Evolutionary conservation across 1,139 yeast species (phyloP), one percentile per base, ranked within the genome.

Genomic region (Geotrichum citri-aurantii): DNA sequence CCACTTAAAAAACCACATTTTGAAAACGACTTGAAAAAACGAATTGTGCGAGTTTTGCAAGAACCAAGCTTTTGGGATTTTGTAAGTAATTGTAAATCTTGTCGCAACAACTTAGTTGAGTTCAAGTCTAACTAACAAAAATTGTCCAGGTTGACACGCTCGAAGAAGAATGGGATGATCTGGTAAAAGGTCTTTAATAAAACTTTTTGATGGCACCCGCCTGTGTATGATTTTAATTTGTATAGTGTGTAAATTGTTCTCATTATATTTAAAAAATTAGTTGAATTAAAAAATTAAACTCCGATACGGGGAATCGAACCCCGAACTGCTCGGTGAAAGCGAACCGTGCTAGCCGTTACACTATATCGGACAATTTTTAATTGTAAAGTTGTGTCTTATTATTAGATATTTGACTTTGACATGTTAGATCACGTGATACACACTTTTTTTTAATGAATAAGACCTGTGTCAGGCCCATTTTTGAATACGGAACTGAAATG

Each of bases 221-320:
- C n/a, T n/a, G n/a, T n/a, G n/a, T n/a, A n/a, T n/a, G n/a, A n/a
- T n/a, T n/a, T n/a, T n/a, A n/a, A n/a, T n/a, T n/a, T n/a, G n/a
- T n/a, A n/a, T n/a, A n/a, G n/a, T n/a, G n/a, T n/a, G n/a, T n/a
- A n/a, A n/a, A n/a, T n/a, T n/a, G n/a, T n/a, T n/a, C n/a, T n/a
- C n/a, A n/a, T n/a, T n/a, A n/a, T n/a, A n/a, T n/a, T n/a, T n/a
- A n/a, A n/a, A n/a, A n/a, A n/a, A n/a, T n/a, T n/a, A n/a, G n/a
- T n/a, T n/a, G n/a, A n/a, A n/a, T n/a, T n/a, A 26, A 26, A 26
- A 26, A 26, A 26, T 4, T 26, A 53, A 42, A 59, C 81, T 83
- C 86, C 87, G 86, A 81, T 82, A 79, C 86, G 83, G 86, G 87
- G 87, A 82, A 84, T 83, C 85, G 87, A 83, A 83, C 87, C 86